Evolutionary conservation across 768 basidiomycete species (phyloP).

Genomic region (Gymnopilus junonius): DNA sequence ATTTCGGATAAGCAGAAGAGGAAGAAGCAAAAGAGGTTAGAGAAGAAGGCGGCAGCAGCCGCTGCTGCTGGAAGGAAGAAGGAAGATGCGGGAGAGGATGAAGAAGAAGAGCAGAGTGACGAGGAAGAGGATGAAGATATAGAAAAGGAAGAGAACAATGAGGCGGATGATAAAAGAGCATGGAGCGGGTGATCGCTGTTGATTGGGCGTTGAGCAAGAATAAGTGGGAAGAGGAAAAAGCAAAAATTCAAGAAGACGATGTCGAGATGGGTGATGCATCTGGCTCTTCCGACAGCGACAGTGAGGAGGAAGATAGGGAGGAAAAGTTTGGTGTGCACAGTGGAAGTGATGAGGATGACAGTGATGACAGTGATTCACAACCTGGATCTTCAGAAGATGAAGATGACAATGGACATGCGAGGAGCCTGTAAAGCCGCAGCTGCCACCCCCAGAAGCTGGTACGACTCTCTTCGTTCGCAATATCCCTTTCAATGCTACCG

Average conservation of each 20-base stretch:
- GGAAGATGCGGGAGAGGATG: slow-evolving; percentile 39
- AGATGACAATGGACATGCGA: slow-evolving; percentile 39
- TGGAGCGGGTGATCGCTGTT: slow-evolving; percentile 80
- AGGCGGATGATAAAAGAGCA: slow-evolving; percentile 36
- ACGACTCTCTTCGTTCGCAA: slow-evolving; percentile 95
- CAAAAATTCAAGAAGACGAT: slow-evolving; percentile 47
- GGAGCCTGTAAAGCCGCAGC: slow-evolving; percentile 60
- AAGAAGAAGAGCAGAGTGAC: slow-evolving; percentile 36
- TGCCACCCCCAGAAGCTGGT: slow-evolving; percentile 86
- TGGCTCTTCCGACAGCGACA: slow-evolving; percentile 30
- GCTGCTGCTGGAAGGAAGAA: slow-evolving; percentile 26
- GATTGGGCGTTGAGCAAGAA: slow-evolving; percentile 97
- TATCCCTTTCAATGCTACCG: slow-evolving; percentile 88
- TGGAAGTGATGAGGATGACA: slow-evolving; percentile 43
- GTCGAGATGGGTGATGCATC: slow-evolving; percentile 40
- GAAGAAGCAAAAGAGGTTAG: slow-evolving; percentile 63
- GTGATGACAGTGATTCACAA: slow-evolving; percentile 38
- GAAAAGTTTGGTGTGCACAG: slow-evolving; percentile 50
- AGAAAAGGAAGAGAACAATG: slow-evolving; percentile 17
- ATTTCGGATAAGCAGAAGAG: slow-evolving; percentile 68
- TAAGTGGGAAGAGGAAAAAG: slow-evolving; percentile 84
- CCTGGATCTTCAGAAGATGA: slow-evolving; percentile 27
- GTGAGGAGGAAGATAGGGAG: slow-evolving; percentile 40
- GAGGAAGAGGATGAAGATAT: slow-evolving; percentile 28
- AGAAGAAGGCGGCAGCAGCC: slow-evolving; percentile 49